These are phyloP conservation scores for Peterozyma xylosa DNA, from an alignment of 805 yeast genomes.

Conservation along the genomic window DNA sequence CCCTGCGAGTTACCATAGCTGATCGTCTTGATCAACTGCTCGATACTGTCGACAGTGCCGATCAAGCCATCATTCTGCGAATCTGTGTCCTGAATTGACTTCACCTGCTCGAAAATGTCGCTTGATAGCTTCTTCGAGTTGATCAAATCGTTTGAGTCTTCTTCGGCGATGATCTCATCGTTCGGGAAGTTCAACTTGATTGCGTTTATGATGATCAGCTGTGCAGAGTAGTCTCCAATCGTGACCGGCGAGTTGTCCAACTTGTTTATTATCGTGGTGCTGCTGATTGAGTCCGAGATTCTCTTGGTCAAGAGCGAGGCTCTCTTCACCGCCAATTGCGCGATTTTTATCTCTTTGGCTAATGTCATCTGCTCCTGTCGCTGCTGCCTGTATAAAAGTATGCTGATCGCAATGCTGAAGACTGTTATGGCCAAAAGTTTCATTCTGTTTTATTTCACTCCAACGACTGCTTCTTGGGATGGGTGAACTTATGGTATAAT, in stretches of 20 bases:
- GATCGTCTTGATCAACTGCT: conserved; percentile 54
- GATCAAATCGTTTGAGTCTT: conserved; percentile 65
- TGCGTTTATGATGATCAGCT: conserved; percentile 84
- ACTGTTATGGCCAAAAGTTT: no score
- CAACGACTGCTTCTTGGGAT: no score
- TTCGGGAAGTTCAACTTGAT: conserved; percentile 69
- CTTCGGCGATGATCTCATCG: conserved; percentile 93
- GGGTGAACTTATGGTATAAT: no score
- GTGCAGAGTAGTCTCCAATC: conserved; percentile 93
- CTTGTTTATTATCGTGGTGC: conserved; percentile 56
- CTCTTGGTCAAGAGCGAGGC: conserved; percentile 72
- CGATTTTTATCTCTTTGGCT: conserved; percentile 63
- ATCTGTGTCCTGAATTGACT: conserved; percentile 43
- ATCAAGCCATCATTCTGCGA: conserved; percentile 20
- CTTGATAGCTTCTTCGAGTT: conserved; percentile 39
- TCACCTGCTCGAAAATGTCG: conserved; percentile 53
- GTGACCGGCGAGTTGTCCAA: conserved; percentile 93
- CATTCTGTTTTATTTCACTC: no score
- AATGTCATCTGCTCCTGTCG: no score
- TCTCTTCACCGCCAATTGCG: conserved; percentile 83
- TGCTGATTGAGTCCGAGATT: conserved; percentile 47
- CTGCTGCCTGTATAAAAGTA: no score
- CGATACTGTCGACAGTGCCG: conserved; percentile 34
- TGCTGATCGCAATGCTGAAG: no score
- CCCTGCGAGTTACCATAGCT: conserved; percentile 79